Evolutionary conservation across 179 eudicot genomes (phyloP).

Genomic region (Vitellaria paradoxa): DNA sequence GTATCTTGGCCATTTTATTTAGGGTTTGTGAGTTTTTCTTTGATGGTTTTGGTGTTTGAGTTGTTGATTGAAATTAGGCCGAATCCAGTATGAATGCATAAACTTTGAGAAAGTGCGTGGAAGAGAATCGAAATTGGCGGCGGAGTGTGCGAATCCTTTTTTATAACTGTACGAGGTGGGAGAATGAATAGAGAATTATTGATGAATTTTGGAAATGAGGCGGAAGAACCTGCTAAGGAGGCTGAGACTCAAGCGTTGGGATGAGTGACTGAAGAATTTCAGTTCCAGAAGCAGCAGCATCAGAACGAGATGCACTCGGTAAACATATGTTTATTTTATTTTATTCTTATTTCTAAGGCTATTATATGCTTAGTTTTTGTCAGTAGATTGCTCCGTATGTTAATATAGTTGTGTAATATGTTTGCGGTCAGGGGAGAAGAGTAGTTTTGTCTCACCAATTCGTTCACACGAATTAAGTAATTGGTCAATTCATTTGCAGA

Average conservation of each 20-base stretch:
- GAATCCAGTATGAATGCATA: constrained; percentile 80
- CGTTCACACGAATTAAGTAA: background rate
- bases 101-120: constrained; percentile 78
- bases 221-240: constrained; percentile 70
- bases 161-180: constrained; percentile 51
- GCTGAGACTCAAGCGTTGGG: constrained; percentile 58
- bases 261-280: constrained; percentile 39
- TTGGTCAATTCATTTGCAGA: constrained; percentile 41
- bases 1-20: background rate
- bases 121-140: constrained; percentile 76
- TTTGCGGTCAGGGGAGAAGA: background rate
- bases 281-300: constrained; percentile 44
- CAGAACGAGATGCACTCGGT: constrained; percentile 48
- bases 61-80: constrained; percentile 33
- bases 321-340: constrained; percentile 9
- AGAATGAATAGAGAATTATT: constrained; percentile 75
- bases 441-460: background rate
- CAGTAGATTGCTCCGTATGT: background rate
- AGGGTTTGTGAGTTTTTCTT: constrained; percentile 4
- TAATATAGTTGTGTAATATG: background rate
- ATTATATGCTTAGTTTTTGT: background rate
- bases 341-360: background rate
- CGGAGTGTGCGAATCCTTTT: constrained; percentile 57
- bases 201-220: constrained; percentile 91
- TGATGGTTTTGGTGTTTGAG: background rate